phyloP scores from a whole-genome alignment of 371 early-diverging fungal species.

The Blakeslea trispora region DNA sequence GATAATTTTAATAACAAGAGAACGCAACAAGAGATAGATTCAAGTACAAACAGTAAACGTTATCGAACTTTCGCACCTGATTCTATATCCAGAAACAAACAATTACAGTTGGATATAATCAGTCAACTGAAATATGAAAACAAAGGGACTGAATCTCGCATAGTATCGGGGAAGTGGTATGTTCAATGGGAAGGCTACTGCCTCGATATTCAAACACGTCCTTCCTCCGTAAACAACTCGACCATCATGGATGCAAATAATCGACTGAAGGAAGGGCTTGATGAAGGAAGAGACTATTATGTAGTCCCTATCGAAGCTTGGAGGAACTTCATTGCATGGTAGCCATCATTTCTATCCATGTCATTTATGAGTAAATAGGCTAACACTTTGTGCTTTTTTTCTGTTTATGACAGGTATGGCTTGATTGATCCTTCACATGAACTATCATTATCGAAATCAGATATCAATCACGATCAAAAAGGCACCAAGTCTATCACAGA shows the following conservation, averaged over 20 bases:
- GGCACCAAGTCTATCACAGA: neutral
- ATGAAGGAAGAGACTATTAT: conserved; percentile 4
- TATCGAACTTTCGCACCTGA: neutral
- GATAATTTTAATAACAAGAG: neutral
- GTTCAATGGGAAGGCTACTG: neutral
- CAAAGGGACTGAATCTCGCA: neutral
- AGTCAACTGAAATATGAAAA: neutral
- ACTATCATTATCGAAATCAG: neutral
- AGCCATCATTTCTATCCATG: too few relatives aligned
- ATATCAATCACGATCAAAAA: neutral
- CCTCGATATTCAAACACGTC: neutral
- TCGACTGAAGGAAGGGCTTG: neutral
- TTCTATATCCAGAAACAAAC: neutral
- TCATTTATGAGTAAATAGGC: too few relatives aligned
- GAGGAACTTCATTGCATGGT: conserved; percentile 5
- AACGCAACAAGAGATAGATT: neutral
- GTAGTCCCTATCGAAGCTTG: conserved; percentile 5
- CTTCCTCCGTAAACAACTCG: conserved; percentile 1
- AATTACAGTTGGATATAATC: neutral
- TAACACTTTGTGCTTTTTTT: too few relatives aligned
- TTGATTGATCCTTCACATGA: neutral
- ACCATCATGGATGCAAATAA: neutral
- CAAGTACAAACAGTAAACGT: neutral
- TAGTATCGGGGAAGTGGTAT: neutral
- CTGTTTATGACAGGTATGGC: neutral